These are phyloP conservation scores for Lycium ferocissimum DNA, from an alignment of 257 asterid genomes.

Conservation along the genomic window DNA sequence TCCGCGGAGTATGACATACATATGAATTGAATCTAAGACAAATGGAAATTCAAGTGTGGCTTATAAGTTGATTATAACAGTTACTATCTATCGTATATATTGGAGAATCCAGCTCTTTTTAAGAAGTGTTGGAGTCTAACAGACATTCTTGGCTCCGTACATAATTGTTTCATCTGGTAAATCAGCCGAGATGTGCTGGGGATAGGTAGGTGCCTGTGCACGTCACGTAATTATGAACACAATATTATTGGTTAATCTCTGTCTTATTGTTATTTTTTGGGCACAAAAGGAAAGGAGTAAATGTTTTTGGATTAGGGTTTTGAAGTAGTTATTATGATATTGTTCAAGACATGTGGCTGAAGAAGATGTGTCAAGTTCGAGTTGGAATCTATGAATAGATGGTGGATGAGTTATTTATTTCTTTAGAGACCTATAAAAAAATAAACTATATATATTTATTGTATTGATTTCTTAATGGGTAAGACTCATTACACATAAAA, in stretches of 20 bases:
- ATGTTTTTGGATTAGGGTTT: constrained; percentile 12
- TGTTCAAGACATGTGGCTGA: constrained; percentile 5
- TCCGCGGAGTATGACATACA: constrained; percentile 81
- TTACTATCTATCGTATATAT: not conserved
- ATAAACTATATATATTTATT: no score
- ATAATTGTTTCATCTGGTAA: constrained; percentile 8
- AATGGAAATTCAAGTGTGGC: constrained; percentile 50
- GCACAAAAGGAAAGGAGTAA: not conserved
- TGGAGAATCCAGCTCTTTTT: not conserved
- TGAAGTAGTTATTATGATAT: not conserved
- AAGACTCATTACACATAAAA: no score
- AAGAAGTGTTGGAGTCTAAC: constrained; percentile 24
- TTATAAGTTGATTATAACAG: constrained; percentile 11
- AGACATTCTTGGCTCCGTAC: constrained; percentile 11
- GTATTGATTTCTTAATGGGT: no score
- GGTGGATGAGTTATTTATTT: constrained; percentile 23
- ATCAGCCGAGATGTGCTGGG: not conserved
- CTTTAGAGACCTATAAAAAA: not conserved
- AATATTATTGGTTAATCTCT: not conserved
- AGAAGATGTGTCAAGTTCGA: not conserved
- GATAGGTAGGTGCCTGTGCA: not conserved
- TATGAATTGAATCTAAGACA: constrained; percentile 66
- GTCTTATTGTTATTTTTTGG: not conserved
- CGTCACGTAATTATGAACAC: not conserved
- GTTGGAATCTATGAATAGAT: constrained; percentile 41